phyloP scores from a whole-genome alignment of 1,284 basidiomycete species.

The Pseudozyma sp. region DNA sequence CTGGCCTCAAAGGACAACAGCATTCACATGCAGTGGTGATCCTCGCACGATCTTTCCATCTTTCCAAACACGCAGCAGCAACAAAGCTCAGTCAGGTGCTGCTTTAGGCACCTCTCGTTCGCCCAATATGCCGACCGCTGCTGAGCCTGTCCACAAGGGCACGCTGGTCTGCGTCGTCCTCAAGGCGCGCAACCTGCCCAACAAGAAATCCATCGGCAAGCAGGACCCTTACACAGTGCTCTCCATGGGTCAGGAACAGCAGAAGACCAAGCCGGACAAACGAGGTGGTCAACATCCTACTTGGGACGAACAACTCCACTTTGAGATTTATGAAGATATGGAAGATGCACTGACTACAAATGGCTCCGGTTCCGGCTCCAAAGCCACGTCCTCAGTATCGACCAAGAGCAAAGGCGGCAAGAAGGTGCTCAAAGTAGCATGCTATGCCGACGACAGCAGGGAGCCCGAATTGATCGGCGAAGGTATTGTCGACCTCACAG shows the following conservation, averaged over 20 bases:
- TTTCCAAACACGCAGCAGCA: not conserved
- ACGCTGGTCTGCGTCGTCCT: slow-evolving; percentile 94
- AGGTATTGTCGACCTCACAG: slow-evolving; percentile 84
- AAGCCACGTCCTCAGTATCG: slow-evolving; percentile 64
- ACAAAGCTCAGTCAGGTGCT: not conserved
- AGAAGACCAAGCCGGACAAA: slow-evolving; percentile 80
- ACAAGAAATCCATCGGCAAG: slow-evolving; percentile 75
- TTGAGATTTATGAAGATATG: slow-evolving; percentile 85
- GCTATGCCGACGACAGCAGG: slow-evolving; percentile 93
- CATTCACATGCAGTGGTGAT: slow-evolving; percentile 11
- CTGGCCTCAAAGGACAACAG: not conserved
- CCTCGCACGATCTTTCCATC: not conserved
- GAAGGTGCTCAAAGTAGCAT: slow-evolving; percentile 82
- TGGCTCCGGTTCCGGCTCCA: slow-evolving; percentile 55
- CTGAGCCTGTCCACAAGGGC: slow-evolving; percentile 71
- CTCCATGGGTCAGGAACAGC: slow-evolving; percentile 76
- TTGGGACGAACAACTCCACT: slow-evolving; percentile 98
- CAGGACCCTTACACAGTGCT: slow-evolving; percentile 95
- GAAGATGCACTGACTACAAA: slow-evolving; percentile 74
- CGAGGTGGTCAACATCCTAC: slow-evolving; percentile 97
- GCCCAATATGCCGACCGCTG: slow-evolving; percentile 31
- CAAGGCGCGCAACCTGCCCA: slow-evolving; percentile 79
- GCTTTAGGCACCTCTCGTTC: not conserved
- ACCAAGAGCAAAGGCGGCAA: slow-evolving; percentile 74
- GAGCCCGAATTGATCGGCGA: slow-evolving; percentile 98